Evolutionary conservation across 2,329 filamentous ascomycete genomes (phyloP), one percentile per base, ranked within the genome.

Genomic region (Paecilomyces variotii): DNA sequence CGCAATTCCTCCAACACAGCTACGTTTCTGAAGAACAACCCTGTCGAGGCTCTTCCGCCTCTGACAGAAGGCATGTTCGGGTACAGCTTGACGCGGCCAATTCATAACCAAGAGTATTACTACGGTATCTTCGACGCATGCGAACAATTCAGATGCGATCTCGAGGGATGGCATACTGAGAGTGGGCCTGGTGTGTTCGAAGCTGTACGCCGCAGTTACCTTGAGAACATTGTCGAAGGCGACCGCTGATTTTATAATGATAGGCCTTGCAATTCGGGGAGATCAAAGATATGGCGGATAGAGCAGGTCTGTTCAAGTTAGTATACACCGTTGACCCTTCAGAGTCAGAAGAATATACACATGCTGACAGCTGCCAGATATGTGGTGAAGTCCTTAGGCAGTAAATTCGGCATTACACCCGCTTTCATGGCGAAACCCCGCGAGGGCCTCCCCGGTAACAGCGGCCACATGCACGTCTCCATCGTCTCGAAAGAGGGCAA

Each of bases 371-470:
- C 9, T 24, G 12, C 6, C n/a, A 85, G 83, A 72, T 90, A 96
- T 67, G 86, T 89, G 24, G 91, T 96, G 64, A 97, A 96, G 77
- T 91, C 90, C 9, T 84, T 96, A 45, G 90, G 90, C 52, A 88
- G 86, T 58, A 88, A 90, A 70, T 90, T 91, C 72, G 91, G 90
- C 64, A 96, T 99, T 70, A 96, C 91, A 0, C 94, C 94, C 0
- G 96, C 90, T 75, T 99, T 99, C 80, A 99, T 99, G 94, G 94
- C 94, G 14, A 99, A 99, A 76, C 94, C 94, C 2, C 87, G 89
- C 64, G 84, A 95, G 67, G 91, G 92, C 0, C 80, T 97, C 0
- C 94, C 94, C 0, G 94, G 94, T 53, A 97, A 97, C 78, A 94
- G 89, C 62, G 94, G 94, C 0, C 94, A 99, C 72, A 93, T 96